phyloP scores from a whole-genome alignment of 78 protist species.

The Cyanophora paradoxa region DNA sequence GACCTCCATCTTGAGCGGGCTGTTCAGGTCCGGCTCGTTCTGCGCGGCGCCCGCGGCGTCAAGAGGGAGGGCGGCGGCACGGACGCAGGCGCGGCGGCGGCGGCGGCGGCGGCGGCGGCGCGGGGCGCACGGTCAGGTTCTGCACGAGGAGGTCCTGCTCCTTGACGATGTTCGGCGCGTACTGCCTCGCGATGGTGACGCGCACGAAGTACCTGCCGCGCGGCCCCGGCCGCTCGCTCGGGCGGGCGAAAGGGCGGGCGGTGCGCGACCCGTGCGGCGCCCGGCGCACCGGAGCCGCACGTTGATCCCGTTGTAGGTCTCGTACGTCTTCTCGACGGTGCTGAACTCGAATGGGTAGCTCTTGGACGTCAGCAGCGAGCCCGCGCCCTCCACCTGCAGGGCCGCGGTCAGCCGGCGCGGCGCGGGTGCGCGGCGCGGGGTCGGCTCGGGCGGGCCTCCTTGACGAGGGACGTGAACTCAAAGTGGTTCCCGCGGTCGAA shows the following conservation, averaged over 20 bases:
- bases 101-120: no score
- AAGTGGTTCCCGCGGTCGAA: slow-evolving; percentile 60
- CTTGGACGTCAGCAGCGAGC: slow-evolving; percentile 43
- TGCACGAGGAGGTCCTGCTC: slow-evolving; percentile 86
- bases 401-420: slow-evolving; percentile 2
- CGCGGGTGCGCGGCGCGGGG: no score
- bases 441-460: slow-evolving; percentile 30
- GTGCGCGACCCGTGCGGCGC: not conserved
- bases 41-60: not conserved
- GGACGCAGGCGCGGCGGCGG: not conserved
- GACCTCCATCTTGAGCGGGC: slow-evolving; percentile 86
- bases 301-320: slow-evolving; percentile 90
- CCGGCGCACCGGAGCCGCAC: slow-evolving; percentile 60
- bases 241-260: not conserved
- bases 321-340: slow-evolving; percentile 72
- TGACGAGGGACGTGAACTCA: slow-evolving; percentile 72
- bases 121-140: no score
- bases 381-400: slow-evolving; percentile 76
- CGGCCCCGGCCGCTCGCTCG: not conserved
- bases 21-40: slow-evolving; percentile 61
- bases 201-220: slow-evolving; percentile 66
- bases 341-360: slow-evolving; percentile 49
- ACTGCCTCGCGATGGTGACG: slow-evolving; percentile 53
- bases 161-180: slow-evolving; percentile 46
- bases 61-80: not conserved